A percentile compares a stretch with the other conserved stretches of the same genome.
Conservation (phyloP, 2,329 filamentous ascomycete species). For the Botrytis squamosa region DNA sequence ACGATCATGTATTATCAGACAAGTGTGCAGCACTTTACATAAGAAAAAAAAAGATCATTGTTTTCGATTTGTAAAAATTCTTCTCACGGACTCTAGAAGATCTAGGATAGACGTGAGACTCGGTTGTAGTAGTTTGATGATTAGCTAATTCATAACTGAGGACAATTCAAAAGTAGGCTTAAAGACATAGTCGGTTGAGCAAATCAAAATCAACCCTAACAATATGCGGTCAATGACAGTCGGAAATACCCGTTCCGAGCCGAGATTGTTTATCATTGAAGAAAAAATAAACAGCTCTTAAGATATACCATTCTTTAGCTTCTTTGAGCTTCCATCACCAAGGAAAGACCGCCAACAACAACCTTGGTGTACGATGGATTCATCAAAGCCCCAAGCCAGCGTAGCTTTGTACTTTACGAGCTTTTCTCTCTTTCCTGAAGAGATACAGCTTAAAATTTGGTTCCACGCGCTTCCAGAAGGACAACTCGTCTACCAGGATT, state of each 20-base stretch:
- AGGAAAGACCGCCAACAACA: background rate
- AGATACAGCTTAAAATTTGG: conserved; percentile 2
- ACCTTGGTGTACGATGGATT: background rate
- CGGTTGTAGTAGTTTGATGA: background rate
- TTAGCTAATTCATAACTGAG: background rate
- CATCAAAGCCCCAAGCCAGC: background rate
- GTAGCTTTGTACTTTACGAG: background rate
- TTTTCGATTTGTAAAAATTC: background rate
- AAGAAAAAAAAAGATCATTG: background rate
- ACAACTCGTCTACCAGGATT: background rate
- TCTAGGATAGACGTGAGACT: background rate
- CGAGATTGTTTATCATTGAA: background rate
- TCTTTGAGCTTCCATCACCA: background rate
- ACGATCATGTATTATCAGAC: background rate
- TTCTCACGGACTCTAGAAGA: background rate
- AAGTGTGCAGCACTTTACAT: background rate
- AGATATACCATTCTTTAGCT: background rate
- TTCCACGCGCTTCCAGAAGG: background rate
- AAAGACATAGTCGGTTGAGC: background rate
- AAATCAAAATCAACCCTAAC: background rate
- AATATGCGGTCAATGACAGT: background rate
- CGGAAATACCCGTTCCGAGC: background rate
- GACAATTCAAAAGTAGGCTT: background rate
- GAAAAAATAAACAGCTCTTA: background rate
- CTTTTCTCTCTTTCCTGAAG: background rate